Base-by-base conservation (phyloP, 2,329 filamentous ascomycete genomes). In the Akanthomyces muscarius region DNA sequence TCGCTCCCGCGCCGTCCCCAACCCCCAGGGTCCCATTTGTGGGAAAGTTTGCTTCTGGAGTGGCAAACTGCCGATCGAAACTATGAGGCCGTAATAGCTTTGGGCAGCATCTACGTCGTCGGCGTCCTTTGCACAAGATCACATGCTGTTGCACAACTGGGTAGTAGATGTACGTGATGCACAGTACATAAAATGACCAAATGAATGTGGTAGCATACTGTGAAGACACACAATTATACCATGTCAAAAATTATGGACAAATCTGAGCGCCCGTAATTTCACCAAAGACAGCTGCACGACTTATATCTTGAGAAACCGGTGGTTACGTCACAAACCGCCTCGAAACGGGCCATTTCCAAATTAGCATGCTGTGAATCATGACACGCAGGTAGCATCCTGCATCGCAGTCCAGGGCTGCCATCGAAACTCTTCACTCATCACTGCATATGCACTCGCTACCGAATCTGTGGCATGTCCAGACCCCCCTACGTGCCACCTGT, bases 301-400 rank as follows among this genome's bases (percentile, higher is more conserved):
- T 42, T 42, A 25, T 44, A 28, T 25, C 25, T 21, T 16, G 51
- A 44, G 33, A 23, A 28, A 45, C 33, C 8, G 38, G 10, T 11
- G 8, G 38, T 8, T 30, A 45, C 38, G 53, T 45, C 53, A 56
- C 44, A 41, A 42, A 10, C 52, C 21, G 36, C 52, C 14, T 23
- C 18, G 36, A 14, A 18, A 51, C 18, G 30, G 16, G 23, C 25
- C n/a, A 33, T 33, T 14, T 38, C 13, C 5, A 38, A 21, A 33
- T 41, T 23, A 33, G 18, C 25, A 57, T 38, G 42, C 7, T 14
- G 54, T 57, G 54, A 13, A 23, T 36, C 54, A 57, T 57, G 54
- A 57, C 54, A 57, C 54, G 54, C 54, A 57, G 54, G 5, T 18
- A 16, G 47, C 23, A 10, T 41, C 21, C 51, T 54, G 38, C 54